Evolutionary conservation across 106 monocot genomes (phyloP).

Genomic region (Xerophyta viscosa): DNA sequence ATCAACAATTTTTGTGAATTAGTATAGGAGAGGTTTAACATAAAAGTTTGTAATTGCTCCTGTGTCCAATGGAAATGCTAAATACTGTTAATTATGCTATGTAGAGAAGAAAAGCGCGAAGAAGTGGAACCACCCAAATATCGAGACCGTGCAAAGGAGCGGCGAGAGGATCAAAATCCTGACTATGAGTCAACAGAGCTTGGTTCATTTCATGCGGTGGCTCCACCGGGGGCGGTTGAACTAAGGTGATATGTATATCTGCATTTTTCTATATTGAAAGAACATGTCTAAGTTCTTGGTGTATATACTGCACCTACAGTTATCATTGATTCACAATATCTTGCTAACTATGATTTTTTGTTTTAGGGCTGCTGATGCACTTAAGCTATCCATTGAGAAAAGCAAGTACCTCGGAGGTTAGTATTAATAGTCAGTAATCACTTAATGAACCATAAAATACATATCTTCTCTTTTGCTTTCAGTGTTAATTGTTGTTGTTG

Average conservation of each 20-base stretch:
- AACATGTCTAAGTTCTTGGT: no score
- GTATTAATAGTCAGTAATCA: slow-evolving; percentile 9
- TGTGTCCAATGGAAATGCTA: no score
- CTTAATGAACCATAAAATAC: no score
- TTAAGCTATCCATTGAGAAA: slow-evolving; percentile 97
- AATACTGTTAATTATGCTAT: slow-evolving; percentile 1
- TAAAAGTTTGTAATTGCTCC: no score
- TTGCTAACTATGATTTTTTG: background rate
- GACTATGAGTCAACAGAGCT: slow-evolving; percentile 93
- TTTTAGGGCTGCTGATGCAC: slow-evolving; percentile 73
- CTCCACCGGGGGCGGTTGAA: slow-evolving; percentile 81
- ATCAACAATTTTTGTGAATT: no score
- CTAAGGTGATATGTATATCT: slow-evolving; percentile 35
- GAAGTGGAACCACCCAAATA: slow-evolving; percentile 82
- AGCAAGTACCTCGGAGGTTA: slow-evolving; percentile 99
- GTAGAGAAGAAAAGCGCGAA: slow-evolving; percentile 86
- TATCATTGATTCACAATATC: no score
- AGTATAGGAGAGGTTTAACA: no score
- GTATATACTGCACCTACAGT: no score
- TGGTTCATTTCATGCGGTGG: slow-evolving; percentile 94
- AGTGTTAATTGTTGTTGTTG: no score
- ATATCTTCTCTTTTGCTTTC: no score
- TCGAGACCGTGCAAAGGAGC: slow-evolving; percentile 96
- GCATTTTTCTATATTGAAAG: background rate
- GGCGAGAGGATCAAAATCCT: slow-evolving; percentile 96